Evolutionary conservation across 371 early-diverging fungal genomes (phyloP).

Genomic region (Apophysomyces ossiformis): DNA sequence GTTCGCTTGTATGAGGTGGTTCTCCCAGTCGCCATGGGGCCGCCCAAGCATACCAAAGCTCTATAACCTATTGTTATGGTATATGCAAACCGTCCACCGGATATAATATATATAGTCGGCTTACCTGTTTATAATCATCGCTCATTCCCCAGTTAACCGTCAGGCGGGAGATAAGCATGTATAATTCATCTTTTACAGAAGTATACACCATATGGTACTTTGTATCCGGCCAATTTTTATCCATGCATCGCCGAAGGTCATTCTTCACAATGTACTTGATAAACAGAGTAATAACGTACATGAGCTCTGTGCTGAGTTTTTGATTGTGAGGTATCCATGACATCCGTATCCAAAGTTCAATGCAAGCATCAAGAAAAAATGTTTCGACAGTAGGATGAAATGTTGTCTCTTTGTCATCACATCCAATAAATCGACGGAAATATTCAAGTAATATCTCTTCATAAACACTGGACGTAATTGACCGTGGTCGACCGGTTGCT

Average conservation of each 20-base stretch:
- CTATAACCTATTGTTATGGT: constrained; percentile 16
- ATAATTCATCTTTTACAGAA: constrained; percentile 29
- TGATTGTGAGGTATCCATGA: constrained; percentile 28
- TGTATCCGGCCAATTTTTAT: constrained; percentile 8
- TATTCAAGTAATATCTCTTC: constrained; percentile 28
- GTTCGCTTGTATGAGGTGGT: background rate
- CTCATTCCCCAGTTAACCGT: constrained; percentile 36
- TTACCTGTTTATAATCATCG: constrained; percentile 34
- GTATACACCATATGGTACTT: constrained; percentile 23
- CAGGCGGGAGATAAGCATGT: constrained; percentile 36
- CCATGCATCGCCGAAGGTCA: constrained; percentile 26
- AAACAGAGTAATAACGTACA: constrained; percentile 31
- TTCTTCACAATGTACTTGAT: constrained; percentile 32
- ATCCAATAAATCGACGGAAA: constrained; percentile 21
- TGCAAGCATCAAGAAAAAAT: constrained; percentile 35
- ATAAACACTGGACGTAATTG: constrained; percentile 27
- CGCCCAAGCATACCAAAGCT: constrained; percentile 43
- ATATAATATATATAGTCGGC: background rate
- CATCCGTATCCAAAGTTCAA: constrained; percentile 44
- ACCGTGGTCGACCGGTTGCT: constrained; percentile 19
- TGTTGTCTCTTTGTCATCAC: background rate
- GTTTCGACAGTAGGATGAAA: constrained; percentile 18
- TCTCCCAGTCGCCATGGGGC: constrained; percentile 36
- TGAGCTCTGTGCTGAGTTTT: constrained; percentile 20
- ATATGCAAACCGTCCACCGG: no score